A percentile compares a stretch with the other conserved stretches of the same genome.
These are phyloP conservation scores for Penicillium paneum DNA, from an alignment of 2,329 filamentous ascomycete genomes.

Conservation along the genomic window DNA sequence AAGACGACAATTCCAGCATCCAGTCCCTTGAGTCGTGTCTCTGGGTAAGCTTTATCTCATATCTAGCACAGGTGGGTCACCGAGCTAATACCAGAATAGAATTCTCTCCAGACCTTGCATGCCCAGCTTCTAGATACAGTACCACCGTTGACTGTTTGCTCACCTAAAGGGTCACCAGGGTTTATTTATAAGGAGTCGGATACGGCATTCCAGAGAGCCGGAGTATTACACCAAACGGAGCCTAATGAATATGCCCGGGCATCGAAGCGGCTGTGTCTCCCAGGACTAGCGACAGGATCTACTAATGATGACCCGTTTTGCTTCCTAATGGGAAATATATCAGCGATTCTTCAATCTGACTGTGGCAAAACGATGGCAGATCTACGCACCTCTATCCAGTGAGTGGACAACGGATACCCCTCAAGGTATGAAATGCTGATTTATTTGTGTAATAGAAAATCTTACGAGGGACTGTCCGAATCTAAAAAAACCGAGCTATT, in stretches of 20 bases:
- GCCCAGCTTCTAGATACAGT: conserved; percentile 2
- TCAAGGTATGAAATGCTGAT: background rate
- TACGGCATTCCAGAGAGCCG: conserved; percentile 11
- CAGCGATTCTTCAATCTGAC: conserved; percentile 34
- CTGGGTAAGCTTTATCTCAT: conserved; percentile 26
- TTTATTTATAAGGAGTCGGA: background rate
- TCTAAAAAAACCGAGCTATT: conserved; percentile 53
- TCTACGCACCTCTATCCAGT: conserved; percentile 50
- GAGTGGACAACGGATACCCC: conserved; percentile 29
- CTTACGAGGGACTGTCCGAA: conserved; percentile 50
- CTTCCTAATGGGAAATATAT: conserved; percentile 35
- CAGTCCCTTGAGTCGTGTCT: conserved; percentile 29
- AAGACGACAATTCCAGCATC: conserved; percentile 17
- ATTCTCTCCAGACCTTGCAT: conserved; percentile 22
- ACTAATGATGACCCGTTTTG: conserved; percentile 27
- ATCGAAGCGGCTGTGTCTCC: conserved; percentile 37
- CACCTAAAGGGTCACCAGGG: background rate
- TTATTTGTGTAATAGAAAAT: conserved; percentile 28
- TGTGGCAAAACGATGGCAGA: conserved; percentile 36
- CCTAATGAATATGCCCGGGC: conserved; percentile 24
- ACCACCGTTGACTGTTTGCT: background rate
- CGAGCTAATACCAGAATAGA: conserved; percentile 23
- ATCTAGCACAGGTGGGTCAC: background rate
- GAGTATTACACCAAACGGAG: conserved; percentile 7
- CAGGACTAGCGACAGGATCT: conserved; percentile 36